Conservation (phyloP, 495 filamentous ascomycete genomes). For the Patellaria atrata region DNA sequence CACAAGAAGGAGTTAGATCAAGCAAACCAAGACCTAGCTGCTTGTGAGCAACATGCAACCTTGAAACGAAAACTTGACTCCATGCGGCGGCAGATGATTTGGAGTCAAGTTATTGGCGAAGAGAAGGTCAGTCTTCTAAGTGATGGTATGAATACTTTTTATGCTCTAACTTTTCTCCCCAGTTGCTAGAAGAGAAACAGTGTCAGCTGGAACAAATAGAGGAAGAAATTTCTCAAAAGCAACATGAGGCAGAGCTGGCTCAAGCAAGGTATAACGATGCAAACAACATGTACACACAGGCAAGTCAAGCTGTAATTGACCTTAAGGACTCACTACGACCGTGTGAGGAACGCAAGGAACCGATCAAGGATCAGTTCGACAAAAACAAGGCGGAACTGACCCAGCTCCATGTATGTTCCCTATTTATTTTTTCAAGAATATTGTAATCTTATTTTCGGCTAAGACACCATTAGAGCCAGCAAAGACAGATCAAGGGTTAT, state of each 20-base stretch:
- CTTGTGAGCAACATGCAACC: no score
- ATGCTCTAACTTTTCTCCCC: no score
- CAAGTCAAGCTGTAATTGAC: conserved; percentile 23
- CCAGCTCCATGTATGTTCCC: not conserved
- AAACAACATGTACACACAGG: conserved; percentile 26
- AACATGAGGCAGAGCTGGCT: conserved; percentile 27
- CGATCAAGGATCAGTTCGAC: conserved; percentile 28
- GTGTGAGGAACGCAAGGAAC: conserved; percentile 24
- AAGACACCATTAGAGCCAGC: conserved; percentile 24
- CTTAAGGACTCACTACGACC: conserved; percentile 28
- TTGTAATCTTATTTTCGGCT: not conserved
- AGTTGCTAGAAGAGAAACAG: no score
- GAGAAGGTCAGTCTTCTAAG: no score
- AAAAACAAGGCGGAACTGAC: conserved; percentile 11
- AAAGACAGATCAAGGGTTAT: conserved; percentile 32
- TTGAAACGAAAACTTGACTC: no score
- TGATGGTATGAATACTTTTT: no score
- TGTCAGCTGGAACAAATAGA: conserved; percentile 26
- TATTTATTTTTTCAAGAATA: conserved; percentile 2
- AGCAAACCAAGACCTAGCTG: conserved; percentile 32
- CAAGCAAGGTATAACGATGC: conserved; percentile 29
- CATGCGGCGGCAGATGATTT: no score
- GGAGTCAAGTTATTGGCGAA: conserved; percentile 7
- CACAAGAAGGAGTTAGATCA: conserved; percentile 29
- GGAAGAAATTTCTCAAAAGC: conserved; percentile 32